phyloP scores from a whole-genome alignment of 192 early-diverging fungal species.

The Geosiphon pyriformis region DNA sequence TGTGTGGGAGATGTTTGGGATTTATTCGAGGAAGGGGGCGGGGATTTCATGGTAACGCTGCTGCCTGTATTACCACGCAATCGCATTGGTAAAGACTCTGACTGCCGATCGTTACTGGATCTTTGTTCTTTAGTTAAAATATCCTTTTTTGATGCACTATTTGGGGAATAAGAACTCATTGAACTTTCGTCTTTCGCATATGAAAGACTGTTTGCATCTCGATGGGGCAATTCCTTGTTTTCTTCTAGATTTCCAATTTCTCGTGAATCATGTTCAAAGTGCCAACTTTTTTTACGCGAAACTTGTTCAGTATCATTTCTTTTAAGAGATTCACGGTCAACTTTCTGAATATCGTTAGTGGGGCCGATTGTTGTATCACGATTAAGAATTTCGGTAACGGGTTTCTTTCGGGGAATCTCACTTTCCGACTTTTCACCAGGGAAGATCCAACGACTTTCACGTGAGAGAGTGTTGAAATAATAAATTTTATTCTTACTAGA shows the following conservation, averaged over 20 bases:
- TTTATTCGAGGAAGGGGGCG: neutral
- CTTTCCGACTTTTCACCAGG: neutral
- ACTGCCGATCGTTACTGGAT: neutral
- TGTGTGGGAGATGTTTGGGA: neutral
- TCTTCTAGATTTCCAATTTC: neutral
- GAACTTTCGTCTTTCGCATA: neutral
- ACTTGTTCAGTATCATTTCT: neutral
- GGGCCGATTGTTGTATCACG: neutral
- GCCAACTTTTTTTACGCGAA: neutral
- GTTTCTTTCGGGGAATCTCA: neutral
- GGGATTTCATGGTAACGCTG: neutral
- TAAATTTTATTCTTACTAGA: conserved; percentile 20
- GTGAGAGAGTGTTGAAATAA: conserved; percentile 12
- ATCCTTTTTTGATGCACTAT: neutral
- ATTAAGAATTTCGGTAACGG: neutral
- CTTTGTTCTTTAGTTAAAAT: neutral
- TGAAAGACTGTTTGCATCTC: neutral
- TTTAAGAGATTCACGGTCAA: neutral
- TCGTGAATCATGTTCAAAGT: neutral
- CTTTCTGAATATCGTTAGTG: neutral
- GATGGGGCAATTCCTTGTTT: neutral
- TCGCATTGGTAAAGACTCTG: neutral
- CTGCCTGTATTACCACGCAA: neutral
- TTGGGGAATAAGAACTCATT: neutral
- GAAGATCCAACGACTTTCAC: conserved; percentile 10